phyloP scores from a whole-genome alignment of 2,329 filamentous ascomycete species.

The Clarireedia hainanense region DNA sequence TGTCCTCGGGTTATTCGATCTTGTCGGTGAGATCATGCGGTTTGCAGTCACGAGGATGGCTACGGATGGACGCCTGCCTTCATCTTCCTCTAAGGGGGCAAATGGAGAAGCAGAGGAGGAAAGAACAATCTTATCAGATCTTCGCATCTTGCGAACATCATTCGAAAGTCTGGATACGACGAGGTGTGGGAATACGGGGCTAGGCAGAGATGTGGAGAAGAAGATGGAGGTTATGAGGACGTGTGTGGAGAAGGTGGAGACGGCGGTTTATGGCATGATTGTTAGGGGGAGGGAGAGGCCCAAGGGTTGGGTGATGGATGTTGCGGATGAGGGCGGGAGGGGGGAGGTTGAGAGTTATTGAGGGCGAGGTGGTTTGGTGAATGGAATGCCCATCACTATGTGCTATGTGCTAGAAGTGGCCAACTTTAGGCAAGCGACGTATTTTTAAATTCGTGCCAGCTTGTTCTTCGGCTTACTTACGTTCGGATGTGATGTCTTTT shows the following conservation, averaged over 20 bases:
- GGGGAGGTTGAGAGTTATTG: slow-evolving; percentile 26
- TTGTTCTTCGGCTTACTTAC: too few species aligned
- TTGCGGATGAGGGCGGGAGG: slow-evolving; percentile 30
- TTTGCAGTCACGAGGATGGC: slow-evolving; percentile 88
- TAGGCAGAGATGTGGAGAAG: slow-evolving; percentile 58
- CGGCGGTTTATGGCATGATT: slow-evolving; percentile 76
- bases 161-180: slow-evolving; percentile 65
- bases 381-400: too few species aligned
- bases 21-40: slow-evolving; percentile 94
- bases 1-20: slow-evolving; percentile 82
- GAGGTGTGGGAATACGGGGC: slow-evolving; percentile 39
- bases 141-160: slow-evolving; percentile 67
- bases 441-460: too few species aligned
- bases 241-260: slow-evolving; percentile 92
- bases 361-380: background rate
- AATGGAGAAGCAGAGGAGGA: slow-evolving; percentile 27
- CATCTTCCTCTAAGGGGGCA: slow-evolving; percentile 12
- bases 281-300: slow-evolving; percentile 84
- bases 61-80: slow-evolving; percentile 43
- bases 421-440: too few species aligned
- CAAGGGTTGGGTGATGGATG: slow-evolving; percentile 84
- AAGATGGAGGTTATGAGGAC: slow-evolving; percentile 83
- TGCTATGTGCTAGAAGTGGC: too few species aligned
- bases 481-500: too few species aligned
- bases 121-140: slow-evolving; percentile 66